phyloP scores from a whole-genome alignment of 148 eudicot genomes.

The Hydrangea macrophylla region DNA sequence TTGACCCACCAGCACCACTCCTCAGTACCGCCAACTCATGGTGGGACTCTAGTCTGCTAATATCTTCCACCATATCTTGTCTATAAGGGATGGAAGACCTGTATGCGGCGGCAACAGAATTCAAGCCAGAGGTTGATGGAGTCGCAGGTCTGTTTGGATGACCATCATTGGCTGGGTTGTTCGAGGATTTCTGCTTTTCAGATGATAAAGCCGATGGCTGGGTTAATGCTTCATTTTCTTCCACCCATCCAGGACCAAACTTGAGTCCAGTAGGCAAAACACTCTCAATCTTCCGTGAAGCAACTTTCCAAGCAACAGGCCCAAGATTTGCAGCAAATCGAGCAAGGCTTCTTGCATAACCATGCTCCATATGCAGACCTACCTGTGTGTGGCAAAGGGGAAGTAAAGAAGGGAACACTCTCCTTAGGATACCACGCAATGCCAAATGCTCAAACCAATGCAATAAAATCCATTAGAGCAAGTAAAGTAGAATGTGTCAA shows the following conservation, averaged over 20 bases:
- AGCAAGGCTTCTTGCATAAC: slow-evolving; percentile 86
- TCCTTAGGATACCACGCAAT: background rate
- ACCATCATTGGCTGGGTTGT: slow-evolving; percentile 19
- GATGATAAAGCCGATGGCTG: slow-evolving; percentile 22
- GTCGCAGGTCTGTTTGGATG: slow-evolving; percentile 18
- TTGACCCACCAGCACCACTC: slow-evolving; percentile 24
- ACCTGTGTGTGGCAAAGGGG: slow-evolving; percentile 40
- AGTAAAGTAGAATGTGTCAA: no score
- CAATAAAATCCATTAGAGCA: background rate
- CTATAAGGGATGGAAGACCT: slow-evolving; percentile 16
- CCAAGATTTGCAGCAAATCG: slow-evolving; percentile 75
- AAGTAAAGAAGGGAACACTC: background rate
- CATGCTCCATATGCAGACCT: slow-evolving; percentile 51
- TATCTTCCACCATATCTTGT: slow-evolving; percentile 20
- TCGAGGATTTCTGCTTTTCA: slow-evolving; percentile 30
- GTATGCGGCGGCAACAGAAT: slow-evolving; percentile 11
- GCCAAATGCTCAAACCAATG: background rate
- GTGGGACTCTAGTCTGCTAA: slow-evolving; percentile 22
- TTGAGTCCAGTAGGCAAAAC: slow-evolving; percentile 56
- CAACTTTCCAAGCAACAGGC: slow-evolving; percentile 74
- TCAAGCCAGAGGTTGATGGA: slow-evolving; percentile 25
- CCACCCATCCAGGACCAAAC: slow-evolving; percentile 91
- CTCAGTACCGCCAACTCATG: slow-evolving; percentile 5
- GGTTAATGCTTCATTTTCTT: slow-evolving; percentile 40
- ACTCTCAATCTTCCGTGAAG: slow-evolving; percentile 48